Evolutionary conservation across 2,329 filamentous ascomycete species (phyloP), one percentile per base, ranked within the genome.

Genomic region (Verticillium longisporum): DNA sequence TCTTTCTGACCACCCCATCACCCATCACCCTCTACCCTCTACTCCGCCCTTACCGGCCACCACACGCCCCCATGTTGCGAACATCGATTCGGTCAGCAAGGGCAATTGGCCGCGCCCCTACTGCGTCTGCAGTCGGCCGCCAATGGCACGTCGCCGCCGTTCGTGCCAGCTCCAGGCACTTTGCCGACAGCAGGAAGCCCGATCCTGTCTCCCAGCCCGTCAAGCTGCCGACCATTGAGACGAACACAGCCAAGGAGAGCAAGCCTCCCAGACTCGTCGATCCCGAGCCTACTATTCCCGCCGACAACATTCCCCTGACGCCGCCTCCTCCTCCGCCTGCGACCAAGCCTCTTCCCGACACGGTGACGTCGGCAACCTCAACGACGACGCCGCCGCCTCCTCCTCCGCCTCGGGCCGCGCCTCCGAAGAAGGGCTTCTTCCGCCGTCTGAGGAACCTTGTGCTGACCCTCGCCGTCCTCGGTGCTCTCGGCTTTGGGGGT

Each of bases 361-460:
- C 75, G 10, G 68, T 68, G 62, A 72, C 73, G 62, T 70, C 75
- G 61, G 73, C 71, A 26, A 26, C 26, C 26, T 26, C 26, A 2
- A 68, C 75, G 10, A 68, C 68, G 62, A 72, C 73, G 62, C 70
- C 75, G 61, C 73, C 71, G 64, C 75, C 73, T 9, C 70, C 75
- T 0, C 70, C 76, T 21, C 69, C 75, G 63, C 75, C 71, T 54
- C 69, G 70, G 62, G 72, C 68, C 66, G 60, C 71, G 69, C 37
- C 66, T 77, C 15, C 74, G 74, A 78, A 85, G 83, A 80, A 90
- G 85, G 80, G 87, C 72, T 81, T 86, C 74, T 82, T 86, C 73
- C 84, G 90, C 65, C 86, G 90, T 62, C 85, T 97, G 72, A 84
- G 91, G 69, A 88, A 88, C 72, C 88, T 92, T 72, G 77, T 97